Evolutionary conservation across 1,284 basidiomycete genomes (phyloP).

Genomic region (Porodaedalea pini): DNA sequence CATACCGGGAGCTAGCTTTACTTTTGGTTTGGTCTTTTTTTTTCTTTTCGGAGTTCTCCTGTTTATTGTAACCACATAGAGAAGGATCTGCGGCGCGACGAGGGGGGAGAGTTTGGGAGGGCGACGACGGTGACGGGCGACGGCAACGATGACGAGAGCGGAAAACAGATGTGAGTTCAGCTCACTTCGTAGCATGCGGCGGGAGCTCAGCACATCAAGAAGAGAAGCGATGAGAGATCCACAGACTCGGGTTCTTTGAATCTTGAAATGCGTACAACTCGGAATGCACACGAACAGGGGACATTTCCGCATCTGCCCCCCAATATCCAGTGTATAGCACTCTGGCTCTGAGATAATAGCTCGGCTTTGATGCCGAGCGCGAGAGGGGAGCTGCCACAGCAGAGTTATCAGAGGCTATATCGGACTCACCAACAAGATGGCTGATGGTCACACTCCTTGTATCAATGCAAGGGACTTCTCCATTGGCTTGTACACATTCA

Average conservation of each 20-base stretch:
- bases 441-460: background rate
- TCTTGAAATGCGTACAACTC: background rate
- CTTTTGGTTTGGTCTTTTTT: no score
- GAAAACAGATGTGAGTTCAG: background rate
- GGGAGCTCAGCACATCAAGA: no score
- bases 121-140: background rate
- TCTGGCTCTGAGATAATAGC: background rate
- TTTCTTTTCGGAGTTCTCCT: no score
- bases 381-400: no score
- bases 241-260: no score
- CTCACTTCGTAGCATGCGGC: no score
- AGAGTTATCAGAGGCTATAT: background rate
- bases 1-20: no score
- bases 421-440: background rate
- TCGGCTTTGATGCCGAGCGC: background rate
- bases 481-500: background rate
- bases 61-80: background rate
- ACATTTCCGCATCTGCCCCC: background rate
- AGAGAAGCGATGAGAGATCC: no score
- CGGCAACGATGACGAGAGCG: background rate
- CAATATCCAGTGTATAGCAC: background rate
- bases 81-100: background rate
- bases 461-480: background rate
- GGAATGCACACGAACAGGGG: background rate
- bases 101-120: background rate